Evolutionary conservation across 129 eudicot genomes (phyloP), one percentile per base, ranked within the genome.

Genomic region (Deinandra increscens): DNA sequence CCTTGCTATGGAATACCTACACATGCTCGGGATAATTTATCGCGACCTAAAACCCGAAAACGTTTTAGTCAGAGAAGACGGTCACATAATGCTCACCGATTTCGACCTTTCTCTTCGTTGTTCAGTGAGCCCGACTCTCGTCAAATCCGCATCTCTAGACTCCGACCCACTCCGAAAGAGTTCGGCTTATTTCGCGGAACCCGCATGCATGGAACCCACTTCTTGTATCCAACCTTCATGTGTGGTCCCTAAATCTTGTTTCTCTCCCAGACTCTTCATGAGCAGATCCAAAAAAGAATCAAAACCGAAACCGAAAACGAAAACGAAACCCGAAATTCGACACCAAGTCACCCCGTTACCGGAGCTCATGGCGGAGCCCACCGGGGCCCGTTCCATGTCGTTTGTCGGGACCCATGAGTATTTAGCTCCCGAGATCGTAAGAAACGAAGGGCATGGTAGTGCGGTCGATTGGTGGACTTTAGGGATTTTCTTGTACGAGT

Each of bases 1-100:
- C 50, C 91, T 91, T 56, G 84, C 97, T 23, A 46, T 91, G 83
- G 97, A 91, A 71, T 91, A 91, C 80, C 97, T 91, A 7, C 97
- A 91, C 81, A 91, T 91, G 97, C 95, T 91, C 9, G 97, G 97
- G 77, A 85, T 91, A 41, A 84, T 91, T 5, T 91, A 87, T 46
- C 91, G 95, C 20, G 97, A 91, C 68, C 79, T 87, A 13, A 91
- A 91, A 76, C 95, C 97, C 1, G 96, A 87, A 74, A 91, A 91
- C n/a, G 96, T 91, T 46, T 89, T 91, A 1, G 97, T 91, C 18
- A 70, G 96, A 36, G 97, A 91, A 56, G 96, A 88, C 70, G 97
- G 97, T 23, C 97, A 91, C 83, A 90, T 87, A 26, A 90, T 90
- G 95, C 88, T 91, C 3, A 83, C 95, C 2, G 97, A 91, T 59